Evolutionary conservation across 805 yeast genomes (phyloP), one percentile per base, ranked within the genome.

Genomic region (Spathaspora arborariae): DNA sequence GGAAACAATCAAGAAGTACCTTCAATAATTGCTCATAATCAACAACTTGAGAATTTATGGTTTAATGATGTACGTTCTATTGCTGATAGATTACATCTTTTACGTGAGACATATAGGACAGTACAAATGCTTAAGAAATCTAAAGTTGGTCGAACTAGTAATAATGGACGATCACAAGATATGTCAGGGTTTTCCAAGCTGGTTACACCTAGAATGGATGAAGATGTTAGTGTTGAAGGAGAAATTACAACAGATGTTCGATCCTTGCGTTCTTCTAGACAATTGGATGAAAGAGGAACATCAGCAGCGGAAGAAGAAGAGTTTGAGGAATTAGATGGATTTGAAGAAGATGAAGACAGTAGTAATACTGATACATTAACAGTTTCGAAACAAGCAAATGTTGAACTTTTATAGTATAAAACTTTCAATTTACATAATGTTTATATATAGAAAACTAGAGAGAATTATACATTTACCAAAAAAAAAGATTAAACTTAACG

Each of bases 81-180:
- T 4, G 51, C 61, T 42, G 63, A 62, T 35, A 45, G 67, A 40
- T 49, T 67, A 20, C 59, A 57, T 41, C 51, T 63, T 19, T 54
- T 68, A 33, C 58, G 57, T 41, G 70, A 64, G 40, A 54, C 59
- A 2, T 64, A 62, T 46, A 56, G 52, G 39, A 47, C 65, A 1
- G 53, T 65, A 3, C 65, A 57, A 27, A 35, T 49, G 7, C 45
- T 60, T 38, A 61, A 60, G 45, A 56, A 55, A 42, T 51, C 48
- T 36, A 55, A 48, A 42, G 20, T 30, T 30, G 6, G 5, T n/a
- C n/a, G n/a, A n/a, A n/a, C n/a, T 30, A 13, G 35, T 3, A 30
- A 30, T 15, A 15, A 15, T 10, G 6, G 15, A 30, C n/a, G n/a
- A n/a, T n/a, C n/a, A n/a, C 18, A n/a, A n/a, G 35, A 30, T 16